Base-by-base conservation (phyloP, 371 early-diverging fungal species). In the Mucor irregularis region DNA sequence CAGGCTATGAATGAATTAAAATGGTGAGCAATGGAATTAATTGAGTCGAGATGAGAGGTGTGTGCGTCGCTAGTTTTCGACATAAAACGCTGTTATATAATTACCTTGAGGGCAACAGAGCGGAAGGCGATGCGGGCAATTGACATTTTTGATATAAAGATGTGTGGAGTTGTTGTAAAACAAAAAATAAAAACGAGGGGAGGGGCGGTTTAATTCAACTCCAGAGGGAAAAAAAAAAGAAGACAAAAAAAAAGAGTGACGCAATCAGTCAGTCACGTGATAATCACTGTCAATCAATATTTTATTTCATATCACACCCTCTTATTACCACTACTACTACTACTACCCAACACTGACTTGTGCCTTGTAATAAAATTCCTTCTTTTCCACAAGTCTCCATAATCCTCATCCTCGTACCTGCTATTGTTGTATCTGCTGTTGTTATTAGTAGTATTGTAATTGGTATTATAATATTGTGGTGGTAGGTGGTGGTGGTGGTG, bases 81-180 rank as follows among this genome's bases (percentile, higher is more conserved):
- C 7, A 17, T 19, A 16, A n/a, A 11, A n/a, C 49, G 34, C 29
- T 17, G 7, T 46, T 42, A n/a, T 14, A 50, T 29, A 28, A 11
- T 44, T 69, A 76, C 76, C 73, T 76, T 76, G 76, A 65, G 45
- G 48, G 70, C 63, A 46, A 69, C 50, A 48, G 78, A 72, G 59
- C 74, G 73, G 61, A 70, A 57, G 57, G 78, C 74, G 54, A 71
- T 67, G 62, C 74, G 74, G 37, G 74, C 76, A 56, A 76, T 63
- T 45, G 72, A 74, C 78, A 74, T 74, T 38, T 55, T 64, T 34
- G n/a, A 30, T 22, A 52, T 40, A 52, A 40, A 51, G 24, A 40
- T 40, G 30, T 25, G 38, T 52, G 34, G 49, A 24, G 49, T 49
- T 16, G 39, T 8, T 42, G 22, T n/a, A n/a, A n/a, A n/a, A n/a